These are phyloP conservation scores for Medicago truncatula DNA, from an alignment of 306 rosid genomes.

Conservation along the genomic window DNA sequence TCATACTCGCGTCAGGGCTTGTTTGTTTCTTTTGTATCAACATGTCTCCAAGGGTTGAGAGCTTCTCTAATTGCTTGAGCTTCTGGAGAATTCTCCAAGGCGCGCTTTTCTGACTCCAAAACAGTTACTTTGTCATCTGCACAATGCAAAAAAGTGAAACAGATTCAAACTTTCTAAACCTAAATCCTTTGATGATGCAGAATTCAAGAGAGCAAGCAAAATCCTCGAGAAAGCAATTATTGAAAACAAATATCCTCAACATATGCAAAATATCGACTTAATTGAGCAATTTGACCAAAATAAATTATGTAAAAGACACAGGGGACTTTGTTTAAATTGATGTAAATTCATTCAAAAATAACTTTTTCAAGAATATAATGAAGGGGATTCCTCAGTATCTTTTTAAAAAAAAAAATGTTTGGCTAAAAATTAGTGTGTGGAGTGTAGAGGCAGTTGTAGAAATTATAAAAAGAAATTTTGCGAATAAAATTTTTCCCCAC, in stretches of 20 bases:
- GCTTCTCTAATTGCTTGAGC: constrained; percentile 75
- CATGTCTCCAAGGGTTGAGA: constrained; percentile 57
- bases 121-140: constrained; percentile 91
- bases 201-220: not conserved
- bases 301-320: not conserved
- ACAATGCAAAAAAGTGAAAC: constrained; percentile 28
- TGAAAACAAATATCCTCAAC: not conserved
- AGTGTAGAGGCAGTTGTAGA: not conserved
- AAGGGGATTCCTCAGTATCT: not conserved
- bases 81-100: constrained; percentile 81
- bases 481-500: not conserved
- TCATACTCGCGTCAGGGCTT: constrained; percentile 39
- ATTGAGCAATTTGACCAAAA: constrained; percentile 15
- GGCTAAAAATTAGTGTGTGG: not conserved
- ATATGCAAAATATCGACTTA: not conserved
- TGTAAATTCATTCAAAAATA: not conserved
- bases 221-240: constrained; percentile 27
- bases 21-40: constrained; percentile 40
- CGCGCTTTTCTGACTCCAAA: constrained; percentile 80
- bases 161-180: not conserved
- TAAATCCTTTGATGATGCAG: constrained; percentile 12
- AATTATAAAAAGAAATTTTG: not conserved
- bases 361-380: not conserved
- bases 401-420: not conserved
- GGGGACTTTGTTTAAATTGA: not conserved